A percentile compares a stretch with the other conserved stretches of the same genome.
phyloP scores from a whole-genome alignment of 441 rosid species.

The Pelargonium cotyledonis region DNA sequence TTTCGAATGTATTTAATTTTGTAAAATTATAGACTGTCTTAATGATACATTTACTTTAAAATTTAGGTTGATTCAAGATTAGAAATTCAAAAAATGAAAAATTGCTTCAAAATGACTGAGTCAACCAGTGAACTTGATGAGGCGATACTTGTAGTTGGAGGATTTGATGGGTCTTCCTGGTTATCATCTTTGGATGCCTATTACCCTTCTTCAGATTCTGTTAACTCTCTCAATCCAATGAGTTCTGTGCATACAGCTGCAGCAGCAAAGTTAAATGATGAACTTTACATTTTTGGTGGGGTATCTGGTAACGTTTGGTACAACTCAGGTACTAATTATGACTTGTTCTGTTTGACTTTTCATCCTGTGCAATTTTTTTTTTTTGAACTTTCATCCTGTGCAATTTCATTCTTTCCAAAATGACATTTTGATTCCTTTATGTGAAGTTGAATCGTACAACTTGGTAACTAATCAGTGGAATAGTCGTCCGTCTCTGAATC shows the following conservation, averaged over 20 bases:
- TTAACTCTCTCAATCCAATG: slow-evolving; percentile 18
- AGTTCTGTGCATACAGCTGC: slow-evolving; percentile 18
- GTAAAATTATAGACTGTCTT: background rate
- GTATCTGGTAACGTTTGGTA: slow-evolving; percentile 22
- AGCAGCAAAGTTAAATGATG: slow-evolving; percentile 18
- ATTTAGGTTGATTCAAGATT: slow-evolving; percentile 35
- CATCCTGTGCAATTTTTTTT: too few species aligned
- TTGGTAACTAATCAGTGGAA: slow-evolving; percentile 18
- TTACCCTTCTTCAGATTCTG: slow-evolving; percentile 15
- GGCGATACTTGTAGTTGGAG: slow-evolving; percentile 25
- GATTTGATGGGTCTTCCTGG: slow-evolving; percentile 27
- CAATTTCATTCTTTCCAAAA: background rate
- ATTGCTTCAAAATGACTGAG: slow-evolving; percentile 10
- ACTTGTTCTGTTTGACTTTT: background rate
- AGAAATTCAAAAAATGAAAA: slow-evolving; percentile 36
- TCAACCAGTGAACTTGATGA: slow-evolving; percentile 10
- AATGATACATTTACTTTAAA: background rate
- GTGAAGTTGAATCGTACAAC: slow-evolving; percentile 28
- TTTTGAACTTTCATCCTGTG: slow-evolving; percentile 1
- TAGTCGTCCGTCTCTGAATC: slow-evolving; percentile 20
- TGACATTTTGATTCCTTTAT: slow-evolving; percentile 4
- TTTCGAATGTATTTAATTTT: background rate
- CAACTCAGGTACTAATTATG: slow-evolving; percentile 22
- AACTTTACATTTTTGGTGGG: slow-evolving; percentile 29
- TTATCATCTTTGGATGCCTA: slow-evolving; percentile 21